These are phyloP conservation scores for Fusarium paranaense DNA, from an alignment of 2,329 filamentous ascomycete genomes.

Conservation along the genomic window DNA sequence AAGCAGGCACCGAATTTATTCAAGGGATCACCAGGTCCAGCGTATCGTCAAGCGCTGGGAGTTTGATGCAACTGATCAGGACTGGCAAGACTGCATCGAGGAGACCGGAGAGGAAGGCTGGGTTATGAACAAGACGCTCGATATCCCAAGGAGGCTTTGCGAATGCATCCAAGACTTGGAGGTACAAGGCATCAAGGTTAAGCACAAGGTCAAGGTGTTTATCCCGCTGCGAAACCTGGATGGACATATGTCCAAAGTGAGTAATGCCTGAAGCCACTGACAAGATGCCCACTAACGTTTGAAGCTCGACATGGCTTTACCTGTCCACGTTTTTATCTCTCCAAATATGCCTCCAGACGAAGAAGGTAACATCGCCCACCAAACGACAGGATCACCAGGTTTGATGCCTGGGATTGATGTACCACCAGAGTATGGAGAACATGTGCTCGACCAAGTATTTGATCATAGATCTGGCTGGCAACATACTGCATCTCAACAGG, in stretches of 20 bases:
- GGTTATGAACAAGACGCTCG: conserved; percentile 68
- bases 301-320: conserved; percentile 85
- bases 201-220: conserved; percentile 90
- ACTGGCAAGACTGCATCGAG: conserved; percentile 76
- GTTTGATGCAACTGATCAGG: conserved; percentile 64
- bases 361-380: conserved; percentile 78
- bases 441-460: conserved; percentile 91
- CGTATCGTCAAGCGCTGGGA: conserved; percentile 71
- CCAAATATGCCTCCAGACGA: conserved; percentile 89
- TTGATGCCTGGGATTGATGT: conserved; percentile 72
- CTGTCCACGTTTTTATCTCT: conserved; percentile 93
- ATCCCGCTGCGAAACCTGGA: conserved; percentile 93
- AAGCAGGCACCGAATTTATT: conserved; percentile 57
- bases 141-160: conserved; percentile 82
- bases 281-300: neutral
- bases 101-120: conserved; percentile 75
- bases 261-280: neutral
- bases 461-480: conserved; percentile 86
- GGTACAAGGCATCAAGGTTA: conserved; percentile 86
- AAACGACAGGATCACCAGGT: conserved; percentile 57
- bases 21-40: conserved; percentile 70
- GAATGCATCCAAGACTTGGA: conserved; percentile 91
- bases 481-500: conserved; percentile 74
- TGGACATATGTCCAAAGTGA: conserved; percentile 87
- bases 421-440: conserved; percentile 90